Base-by-base conservation (phyloP, 2,329 filamentous ascomycete genomes). In the Davidsoniella virescens region DNA sequence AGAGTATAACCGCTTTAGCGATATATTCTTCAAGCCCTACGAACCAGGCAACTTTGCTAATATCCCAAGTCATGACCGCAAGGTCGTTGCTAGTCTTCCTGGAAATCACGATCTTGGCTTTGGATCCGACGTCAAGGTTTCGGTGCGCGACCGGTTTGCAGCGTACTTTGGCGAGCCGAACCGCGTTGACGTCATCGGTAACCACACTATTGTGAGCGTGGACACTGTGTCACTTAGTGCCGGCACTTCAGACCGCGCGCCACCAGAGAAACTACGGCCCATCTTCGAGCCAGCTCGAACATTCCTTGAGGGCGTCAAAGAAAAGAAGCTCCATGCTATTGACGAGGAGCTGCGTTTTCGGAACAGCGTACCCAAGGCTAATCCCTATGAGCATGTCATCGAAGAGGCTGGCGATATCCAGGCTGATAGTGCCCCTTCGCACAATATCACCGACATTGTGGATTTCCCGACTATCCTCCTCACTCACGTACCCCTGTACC, bases 41-140 rank as follows among this genome's bases (percentile, higher is more conserved):
- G 70, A 80, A 12, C 74, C 70, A 1, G 74, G 78, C 47, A 61
- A 69, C 41, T 66, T 66, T 5, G 69, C 79, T 0, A 69, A 72
- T 0, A 63, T 70, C 1, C 78, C 79, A 52, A 76, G 80, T 56
- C 71, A 76, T 26, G 81, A 83, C 4, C 75, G 84, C 52, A 88
- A 84, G 65, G 69, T 96, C 49, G 82, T 96, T 49, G 78, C 84
- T 16, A 90, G 83, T 60, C 62, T 98, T 52, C 92, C 92, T 0
- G 92, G 92, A 2, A 98, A 98, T 59, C 92, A 98, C 62, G 92
- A 98, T 62, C 64, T 96, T 39, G 92, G 92, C 0, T 94, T 96
- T 60, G 90, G 86, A 2, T 79, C 79, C 18, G 84, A 88, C 42
- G 80, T 98, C 44, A 86, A 94, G 61, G 62, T 82, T 7, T 72